Conservation (phyloP, 2,329 filamentous ascomycete species). For the Nakataea oryzae region DNA sequence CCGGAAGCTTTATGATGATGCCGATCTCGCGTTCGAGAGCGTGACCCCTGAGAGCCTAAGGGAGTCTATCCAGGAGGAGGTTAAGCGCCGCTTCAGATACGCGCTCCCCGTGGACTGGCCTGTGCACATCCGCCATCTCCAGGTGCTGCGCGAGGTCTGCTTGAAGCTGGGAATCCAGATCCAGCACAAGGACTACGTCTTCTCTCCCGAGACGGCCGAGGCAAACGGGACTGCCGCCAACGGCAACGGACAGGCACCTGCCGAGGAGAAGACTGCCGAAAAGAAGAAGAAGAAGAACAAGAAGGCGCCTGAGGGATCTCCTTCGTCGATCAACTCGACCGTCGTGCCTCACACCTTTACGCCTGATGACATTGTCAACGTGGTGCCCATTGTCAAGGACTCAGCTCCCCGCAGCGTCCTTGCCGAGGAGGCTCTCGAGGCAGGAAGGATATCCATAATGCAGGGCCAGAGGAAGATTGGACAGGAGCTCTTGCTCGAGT, state of each 20-base stretch:
- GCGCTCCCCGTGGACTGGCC: conserved; percentile 60
- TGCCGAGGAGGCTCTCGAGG: conserved; percentile 91
- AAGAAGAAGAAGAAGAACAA: conserved; percentile 55
- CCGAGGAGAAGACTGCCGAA: conserved; percentile 28
- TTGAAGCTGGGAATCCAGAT: conserved; percentile 87
- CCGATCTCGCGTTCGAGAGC: conserved; percentile 70
- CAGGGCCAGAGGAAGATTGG: conserved; percentile 93
- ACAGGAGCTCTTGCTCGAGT: conserved; percentile 92
- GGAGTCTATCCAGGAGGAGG: conserved; percentile 60
- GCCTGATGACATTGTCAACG: conserved; percentile 78
- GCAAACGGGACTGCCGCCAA: conserved; percentile 19
- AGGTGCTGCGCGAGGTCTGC: conserved; percentile 80
- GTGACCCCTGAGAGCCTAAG: conserved; percentile 65
- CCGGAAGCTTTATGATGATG: conserved; percentile 67
- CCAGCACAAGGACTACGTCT: conserved; percentile 65
- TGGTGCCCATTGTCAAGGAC: conserved; percentile 93
- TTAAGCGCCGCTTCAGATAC: conserved; percentile 66
- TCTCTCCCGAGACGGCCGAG: conserved; percentile 32
- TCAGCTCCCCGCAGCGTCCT: conserved; percentile 82
- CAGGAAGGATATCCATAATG: conserved; percentile 88
- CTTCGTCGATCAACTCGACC: conserved; percentile 30
- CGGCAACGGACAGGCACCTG: conserved; percentile 11
- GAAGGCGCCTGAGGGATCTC: conserved; percentile 43
- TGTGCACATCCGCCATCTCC: conserved; percentile 58
- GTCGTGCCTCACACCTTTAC: conserved; percentile 52